Evolutionary conservation across 2,329 filamentous ascomycete species (phyloP).

Genomic region (Cordyceps militaris): DNA sequence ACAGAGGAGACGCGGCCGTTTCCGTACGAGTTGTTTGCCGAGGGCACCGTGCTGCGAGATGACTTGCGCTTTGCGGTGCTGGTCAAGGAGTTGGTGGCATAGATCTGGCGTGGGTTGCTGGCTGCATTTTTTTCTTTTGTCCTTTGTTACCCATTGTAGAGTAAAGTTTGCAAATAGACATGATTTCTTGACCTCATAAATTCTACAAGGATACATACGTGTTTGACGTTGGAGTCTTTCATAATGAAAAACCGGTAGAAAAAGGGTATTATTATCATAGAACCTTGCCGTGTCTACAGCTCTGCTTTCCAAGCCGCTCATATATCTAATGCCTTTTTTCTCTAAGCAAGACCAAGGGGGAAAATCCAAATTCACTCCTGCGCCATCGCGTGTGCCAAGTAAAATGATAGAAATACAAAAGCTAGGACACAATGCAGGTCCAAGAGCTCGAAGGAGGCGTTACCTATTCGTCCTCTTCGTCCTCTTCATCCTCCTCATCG

Average conservation of each 20-base stretch:
- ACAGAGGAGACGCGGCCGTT: conserved; percentile 36
- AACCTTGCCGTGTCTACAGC: too few relatives aligned
- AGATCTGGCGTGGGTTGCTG: background rate
- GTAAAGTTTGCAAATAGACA: background rate
- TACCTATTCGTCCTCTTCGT: conserved; percentile 9
- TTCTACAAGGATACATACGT: too few relatives aligned
- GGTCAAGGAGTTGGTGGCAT: conserved; percentile 29
- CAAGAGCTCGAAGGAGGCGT: background rate
- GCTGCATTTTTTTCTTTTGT: background rate
- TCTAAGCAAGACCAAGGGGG: background rate
- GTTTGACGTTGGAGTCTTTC: too few relatives aligned
- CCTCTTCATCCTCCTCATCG: conserved; percentile 13
- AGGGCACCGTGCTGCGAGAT: conserved; percentile 31
- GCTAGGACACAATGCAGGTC: conserved; percentile 4
- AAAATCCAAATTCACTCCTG: background rate
- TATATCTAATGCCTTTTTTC: background rate
- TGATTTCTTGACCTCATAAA: too few relatives aligned
- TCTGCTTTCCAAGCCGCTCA: background rate
- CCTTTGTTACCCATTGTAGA: background rate
- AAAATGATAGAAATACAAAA: background rate
- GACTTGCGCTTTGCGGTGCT: conserved; percentile 37
- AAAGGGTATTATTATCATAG: too few relatives aligned
- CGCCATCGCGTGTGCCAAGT: background rate
- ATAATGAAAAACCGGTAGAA: too few relatives aligned
- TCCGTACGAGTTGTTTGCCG: conserved; percentile 32